Evolutionary conservation across 2,329 filamentous ascomycete genomes (phyloP).

Genomic region (Beauveria bassiana): DNA sequence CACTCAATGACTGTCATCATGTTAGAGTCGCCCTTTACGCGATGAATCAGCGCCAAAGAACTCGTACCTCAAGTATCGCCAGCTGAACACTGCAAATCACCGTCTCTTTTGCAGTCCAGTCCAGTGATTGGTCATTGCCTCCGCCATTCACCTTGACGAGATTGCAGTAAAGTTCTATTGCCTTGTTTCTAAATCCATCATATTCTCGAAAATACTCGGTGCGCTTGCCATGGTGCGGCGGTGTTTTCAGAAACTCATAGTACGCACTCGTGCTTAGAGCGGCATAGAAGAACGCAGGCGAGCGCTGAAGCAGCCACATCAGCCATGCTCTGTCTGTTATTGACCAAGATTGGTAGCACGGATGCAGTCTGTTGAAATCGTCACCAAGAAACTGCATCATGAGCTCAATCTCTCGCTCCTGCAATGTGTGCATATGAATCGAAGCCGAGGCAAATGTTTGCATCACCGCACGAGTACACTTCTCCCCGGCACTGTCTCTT

Average conservation of each 20-base stretch:
- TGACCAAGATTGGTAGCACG: not conserved
- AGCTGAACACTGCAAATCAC: not conserved
- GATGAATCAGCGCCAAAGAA: not conserved
- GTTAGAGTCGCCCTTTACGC: not conserved
- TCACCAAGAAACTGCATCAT: not conserved
- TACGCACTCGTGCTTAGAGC: slow-evolving; percentile 4
- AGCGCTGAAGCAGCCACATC: not conserved
- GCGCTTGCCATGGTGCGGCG: not conserved
- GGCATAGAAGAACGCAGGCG: not conserved
- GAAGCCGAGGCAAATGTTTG: not conserved
- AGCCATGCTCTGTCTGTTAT: not conserved
- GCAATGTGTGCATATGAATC: not conserved
- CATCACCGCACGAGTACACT: not conserved
- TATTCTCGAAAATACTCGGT: not conserved
- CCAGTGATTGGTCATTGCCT: not conserved
- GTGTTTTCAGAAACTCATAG: not conserved
- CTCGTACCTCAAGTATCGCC: not conserved
- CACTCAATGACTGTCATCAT: not conserved
- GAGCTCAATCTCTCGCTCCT: not conserved
- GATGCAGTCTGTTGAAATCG: not conserved
- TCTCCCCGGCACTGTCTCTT: too few relatives aligned
- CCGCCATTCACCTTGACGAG: not conserved
- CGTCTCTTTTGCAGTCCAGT: not conserved
- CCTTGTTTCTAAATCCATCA: not conserved
- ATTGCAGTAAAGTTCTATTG: not conserved